Evolutionary conservation across 192 early-diverging fungal genomes (phyloP).

Genomic region (Mortierella claussenii): DNA sequence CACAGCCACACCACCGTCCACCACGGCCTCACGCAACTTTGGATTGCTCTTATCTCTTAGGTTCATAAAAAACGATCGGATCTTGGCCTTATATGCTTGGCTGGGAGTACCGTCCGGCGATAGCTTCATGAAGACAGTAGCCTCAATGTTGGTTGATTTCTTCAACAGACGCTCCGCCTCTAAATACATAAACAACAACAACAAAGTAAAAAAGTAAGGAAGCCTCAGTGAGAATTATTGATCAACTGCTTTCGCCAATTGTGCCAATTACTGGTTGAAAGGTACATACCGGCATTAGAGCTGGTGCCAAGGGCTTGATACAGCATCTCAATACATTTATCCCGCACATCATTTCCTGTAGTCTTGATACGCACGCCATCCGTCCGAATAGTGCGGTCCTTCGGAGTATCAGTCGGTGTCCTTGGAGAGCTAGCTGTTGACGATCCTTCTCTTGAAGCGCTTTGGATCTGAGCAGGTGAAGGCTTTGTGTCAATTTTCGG

Average conservation of each 20-base stretch:
- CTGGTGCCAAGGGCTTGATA: constrained; percentile 79
- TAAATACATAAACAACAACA: constrained; percentile 14
- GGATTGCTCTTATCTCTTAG: constrained; percentile 85
- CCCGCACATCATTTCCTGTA: constrained; percentile 73
- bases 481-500: constrained; percentile 38
- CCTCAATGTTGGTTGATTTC: constrained; percentile 71
- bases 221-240: constrained; percentile 1
- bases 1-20: constrained; percentile 72
- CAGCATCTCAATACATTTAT: constrained; percentile 84
- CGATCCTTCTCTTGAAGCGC: constrained; percentile 18
- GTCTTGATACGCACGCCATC: constrained; percentile 65
- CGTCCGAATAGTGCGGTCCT: constrained; percentile 65
- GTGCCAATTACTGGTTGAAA: not conserved
- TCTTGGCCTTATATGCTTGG: constrained; percentile 74
- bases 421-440: constrained; percentile 42
- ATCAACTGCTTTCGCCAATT: constrained; percentile 33
- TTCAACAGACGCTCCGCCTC: constrained; percentile 64
- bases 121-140: constrained; percentile 66
- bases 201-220: constrained; percentile 1
- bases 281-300: constrained; percentile 60
- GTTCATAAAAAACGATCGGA: constrained; percentile 83
- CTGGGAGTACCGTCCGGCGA: constrained; percentile 47
- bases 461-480: constrained; percentile 14
- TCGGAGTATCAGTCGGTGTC: constrained; percentile 56
- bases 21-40: constrained; percentile 71